Percentiles rank a stretch among this genome's conserved stretches.
These are phyloP conservation scores for Nakazawaea pomicola DNA, from an alignment of 805 yeast genomes.

Conservation along the genomic window DNA sequence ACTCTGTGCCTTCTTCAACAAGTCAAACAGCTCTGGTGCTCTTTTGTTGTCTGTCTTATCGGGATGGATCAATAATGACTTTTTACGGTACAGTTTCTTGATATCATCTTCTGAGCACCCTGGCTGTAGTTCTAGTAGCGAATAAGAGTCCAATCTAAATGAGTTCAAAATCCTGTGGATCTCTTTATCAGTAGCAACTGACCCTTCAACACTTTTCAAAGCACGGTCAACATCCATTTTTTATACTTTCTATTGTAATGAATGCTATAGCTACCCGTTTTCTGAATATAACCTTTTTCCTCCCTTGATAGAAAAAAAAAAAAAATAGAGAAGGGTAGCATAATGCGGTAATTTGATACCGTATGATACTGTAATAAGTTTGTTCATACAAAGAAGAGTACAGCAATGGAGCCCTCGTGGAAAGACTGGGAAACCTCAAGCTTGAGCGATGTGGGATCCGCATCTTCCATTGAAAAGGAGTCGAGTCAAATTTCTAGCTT, in stretches of 20 bases:
- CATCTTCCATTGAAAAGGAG: neutral
- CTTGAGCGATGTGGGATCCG: neutral
- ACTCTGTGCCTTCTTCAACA: conserved; percentile 49
- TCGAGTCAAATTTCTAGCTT: too few relatives aligned
- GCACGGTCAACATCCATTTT: conserved; percentile 5
- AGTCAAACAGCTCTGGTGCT: conserved; percentile 64
- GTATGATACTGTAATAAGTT: too few relatives aligned
- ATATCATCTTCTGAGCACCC: conserved; percentile 35
- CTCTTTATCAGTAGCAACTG: conserved; percentile 39
- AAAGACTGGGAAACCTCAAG: neutral
- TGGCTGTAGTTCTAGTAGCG: conserved; percentile 43
- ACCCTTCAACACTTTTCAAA: conserved; percentile 5
- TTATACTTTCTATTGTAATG: too few relatives aligned
- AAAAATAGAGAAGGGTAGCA: too few relatives aligned
- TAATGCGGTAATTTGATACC: too few relatives aligned
- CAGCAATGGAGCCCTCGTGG: too few relatives aligned
- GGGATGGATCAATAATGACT: conserved; percentile 64
- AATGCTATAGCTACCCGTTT: too few relatives aligned
- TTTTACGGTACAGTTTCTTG: conserved; percentile 46
- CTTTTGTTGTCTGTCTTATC: conserved; percentile 50
- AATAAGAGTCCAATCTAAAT: conserved; percentile 47
- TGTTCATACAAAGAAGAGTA: neutral
- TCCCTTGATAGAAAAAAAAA: too few relatives aligned
- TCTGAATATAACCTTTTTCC: too few relatives aligned
- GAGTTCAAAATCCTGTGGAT: conserved; percentile 47